phyloP scores from a whole-genome alignment of 2,329 filamentous ascomycete genomes.

The Trichophaea hybrida region DNA sequence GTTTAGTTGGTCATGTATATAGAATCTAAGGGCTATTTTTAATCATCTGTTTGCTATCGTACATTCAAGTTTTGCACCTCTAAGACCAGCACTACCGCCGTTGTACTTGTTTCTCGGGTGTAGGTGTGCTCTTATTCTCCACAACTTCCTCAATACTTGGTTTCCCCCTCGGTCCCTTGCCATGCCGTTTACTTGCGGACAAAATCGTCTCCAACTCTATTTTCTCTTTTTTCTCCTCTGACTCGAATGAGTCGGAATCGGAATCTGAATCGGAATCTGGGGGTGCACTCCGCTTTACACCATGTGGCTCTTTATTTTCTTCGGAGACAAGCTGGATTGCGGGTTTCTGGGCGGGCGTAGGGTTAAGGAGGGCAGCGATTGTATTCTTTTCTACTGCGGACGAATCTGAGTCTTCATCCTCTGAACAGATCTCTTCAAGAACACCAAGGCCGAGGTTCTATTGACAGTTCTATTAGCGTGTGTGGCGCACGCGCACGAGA shows the following conservation, averaged over 20 bases:
- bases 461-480: background rate
- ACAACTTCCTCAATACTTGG: constrained; percentile 16
- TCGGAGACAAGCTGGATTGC: background rate
- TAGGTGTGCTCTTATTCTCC: constrained; percentile 1
- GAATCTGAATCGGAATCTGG: background rate
- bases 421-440: constrained; percentile 32
- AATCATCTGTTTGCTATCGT: background rate
- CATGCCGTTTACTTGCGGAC: constrained; percentile 7
- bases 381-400: background rate
- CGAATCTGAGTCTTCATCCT: constrained; percentile 2
- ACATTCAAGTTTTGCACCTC: background rate
- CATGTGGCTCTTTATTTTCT: background rate
- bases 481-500: background rate
- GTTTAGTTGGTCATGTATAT: background rate
- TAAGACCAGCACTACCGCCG: background rate
- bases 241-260: background rate
- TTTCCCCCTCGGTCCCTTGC: constrained; percentile 2
- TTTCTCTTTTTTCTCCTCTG: background rate
- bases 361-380: background rate
- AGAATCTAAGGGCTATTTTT: background rate
- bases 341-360: background rate
- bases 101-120: background rate
- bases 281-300: background rate
- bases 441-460: constrained; percentile 36
- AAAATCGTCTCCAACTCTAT: constrained; percentile 12